Conservation (phyloP, 768 basidiomycete species). For the Termitomyces sp. region DNA sequence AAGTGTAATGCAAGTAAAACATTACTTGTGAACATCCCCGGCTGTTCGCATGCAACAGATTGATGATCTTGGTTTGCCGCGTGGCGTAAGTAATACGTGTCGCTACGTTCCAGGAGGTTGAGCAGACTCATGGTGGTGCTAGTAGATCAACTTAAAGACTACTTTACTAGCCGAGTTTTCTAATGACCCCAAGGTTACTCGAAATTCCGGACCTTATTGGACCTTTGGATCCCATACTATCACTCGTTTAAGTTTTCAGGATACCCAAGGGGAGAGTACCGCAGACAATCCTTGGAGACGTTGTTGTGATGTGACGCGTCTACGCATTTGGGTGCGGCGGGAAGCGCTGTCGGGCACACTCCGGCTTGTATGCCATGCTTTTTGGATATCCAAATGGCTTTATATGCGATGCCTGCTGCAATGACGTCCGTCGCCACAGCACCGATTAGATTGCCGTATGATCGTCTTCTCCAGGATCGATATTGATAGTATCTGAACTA, state of each 20-base stretch:
- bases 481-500: background rate
- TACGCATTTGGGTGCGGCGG: conserved; percentile 5
- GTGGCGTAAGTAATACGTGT: too few relatives aligned
- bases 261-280: background rate
- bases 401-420: conserved; percentile 8
- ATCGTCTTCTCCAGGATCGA: background rate
- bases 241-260: background rate
- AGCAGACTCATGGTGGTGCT: too few relatives aligned
- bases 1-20: too few relatives aligned
- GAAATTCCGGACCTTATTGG: too few relatives aligned
- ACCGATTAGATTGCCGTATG: conserved; percentile 1
- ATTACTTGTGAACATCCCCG: too few relatives aligned
- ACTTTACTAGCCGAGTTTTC: too few relatives aligned
- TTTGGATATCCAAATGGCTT: conserved; percentile 8
- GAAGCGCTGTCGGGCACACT: conserved; percentile 1
- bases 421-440: conserved; percentile 5
- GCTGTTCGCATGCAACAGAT: too few relatives aligned
- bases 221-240: background rate
- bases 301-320: conserved; percentile 7
- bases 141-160: too few relatives aligned
- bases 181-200: too few relatives aligned
- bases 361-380: background rate
- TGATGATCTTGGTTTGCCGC: too few relatives aligned
- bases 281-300: conserved; percentile 7
- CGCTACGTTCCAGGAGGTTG: too few relatives aligned